Evolutionary conservation across 768 basidiomycete genomes (phyloP), one percentile per base, ranked within the genome.

Genomic region (Phanerodontia chrysosporium): DNA sequence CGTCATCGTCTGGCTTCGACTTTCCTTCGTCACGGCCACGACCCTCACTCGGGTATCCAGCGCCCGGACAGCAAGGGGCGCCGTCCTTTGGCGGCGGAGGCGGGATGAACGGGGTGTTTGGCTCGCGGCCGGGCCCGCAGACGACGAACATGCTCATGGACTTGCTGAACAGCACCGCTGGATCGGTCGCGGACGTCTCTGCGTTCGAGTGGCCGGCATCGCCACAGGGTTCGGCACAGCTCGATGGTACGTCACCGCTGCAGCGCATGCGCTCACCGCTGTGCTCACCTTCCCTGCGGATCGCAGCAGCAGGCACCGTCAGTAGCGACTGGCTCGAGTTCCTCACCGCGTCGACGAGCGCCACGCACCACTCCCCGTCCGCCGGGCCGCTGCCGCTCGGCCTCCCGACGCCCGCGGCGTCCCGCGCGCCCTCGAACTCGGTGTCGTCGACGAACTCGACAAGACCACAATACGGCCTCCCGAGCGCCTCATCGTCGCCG

Each of bases 201-300:
- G 45, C 58, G 59, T 69, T 69, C 58, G 66, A 67, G 45, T 69
- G 68, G 68, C 68, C 66, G n/a, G 59, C 64, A 55, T 29, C 53
- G 16, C 14, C 56, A 22, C 57, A 48, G 22, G 48, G 45, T 16
- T 14, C 55, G 44, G 28, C 45, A 2, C 35, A 35, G 36, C 32
- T 42, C n/a, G 46, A 36, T 42, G 45, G 35, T 42, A 49, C 57
- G 46, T 58, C 28, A 10, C 29, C 45, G 18, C 25, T 27, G 8
- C 7, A 21, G 16, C 28, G 29, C 45, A 45, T 21, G 8, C 24
- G 30, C 4, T 16, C 29, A 22, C 30, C 29, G 7, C 10, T 28
- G 7, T 49, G 12, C 28, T 39, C 56, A 35, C 35, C 24, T 49
- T 16, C 56, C 4, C 7, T 49, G 22, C 48, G 49, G 24, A 44